Conservation (phyloP, 2,329 filamentous ascomycete genomes). For the Ophiostoma quercus region DNA sequence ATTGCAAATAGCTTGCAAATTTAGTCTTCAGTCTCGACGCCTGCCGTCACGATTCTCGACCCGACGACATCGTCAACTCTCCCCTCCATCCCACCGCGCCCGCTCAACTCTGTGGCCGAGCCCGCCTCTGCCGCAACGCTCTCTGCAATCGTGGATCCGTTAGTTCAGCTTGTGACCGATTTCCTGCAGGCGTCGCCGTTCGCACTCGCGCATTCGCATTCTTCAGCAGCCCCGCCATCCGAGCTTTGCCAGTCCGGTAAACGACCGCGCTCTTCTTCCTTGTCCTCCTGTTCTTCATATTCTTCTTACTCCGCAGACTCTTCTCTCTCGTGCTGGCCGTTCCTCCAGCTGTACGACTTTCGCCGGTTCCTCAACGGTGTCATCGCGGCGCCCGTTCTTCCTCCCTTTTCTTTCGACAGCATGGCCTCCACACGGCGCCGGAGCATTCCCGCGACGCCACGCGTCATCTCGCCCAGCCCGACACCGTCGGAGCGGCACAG, state of each 20-base stretch:
- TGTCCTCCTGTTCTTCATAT: constrained; percentile 27
- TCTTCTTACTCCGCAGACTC: constrained; percentile 27
- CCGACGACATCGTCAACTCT: constrained; percentile 19
- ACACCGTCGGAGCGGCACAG: constrained; percentile 60
- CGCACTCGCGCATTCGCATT: constrained; percentile 14
- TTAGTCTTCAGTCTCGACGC: background rate
- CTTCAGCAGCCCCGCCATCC: constrained; percentile 18
- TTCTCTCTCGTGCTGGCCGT: constrained; percentile 26
- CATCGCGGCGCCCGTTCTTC: constrained; percentile 52
- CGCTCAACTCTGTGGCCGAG: constrained; percentile 52
- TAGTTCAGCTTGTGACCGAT: constrained; percentile 38
- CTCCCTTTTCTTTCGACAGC: constrained; percentile 47
- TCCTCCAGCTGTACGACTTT: constrained; percentile 39
- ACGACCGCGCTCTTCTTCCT: constrained; percentile 27
- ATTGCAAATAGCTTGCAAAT: background rate
- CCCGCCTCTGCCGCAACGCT: constrained; percentile 50
- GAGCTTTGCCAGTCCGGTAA: constrained; percentile 5
- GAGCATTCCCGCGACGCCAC: constrained; percentile 69
- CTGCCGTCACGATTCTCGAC: constrained; percentile 19
- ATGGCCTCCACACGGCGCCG: constrained; percentile 35
- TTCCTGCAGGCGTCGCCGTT: constrained; percentile 31
- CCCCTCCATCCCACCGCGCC: constrained; percentile 27
- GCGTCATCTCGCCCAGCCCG: constrained; percentile 85
- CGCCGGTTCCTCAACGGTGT: constrained; percentile 52
- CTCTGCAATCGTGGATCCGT: constrained; percentile 53